These are phyloP conservation scores for Kernera saxatilis DNA, from an alignment of 345 rosid genomes.

Conservation along the genomic window DNA sequence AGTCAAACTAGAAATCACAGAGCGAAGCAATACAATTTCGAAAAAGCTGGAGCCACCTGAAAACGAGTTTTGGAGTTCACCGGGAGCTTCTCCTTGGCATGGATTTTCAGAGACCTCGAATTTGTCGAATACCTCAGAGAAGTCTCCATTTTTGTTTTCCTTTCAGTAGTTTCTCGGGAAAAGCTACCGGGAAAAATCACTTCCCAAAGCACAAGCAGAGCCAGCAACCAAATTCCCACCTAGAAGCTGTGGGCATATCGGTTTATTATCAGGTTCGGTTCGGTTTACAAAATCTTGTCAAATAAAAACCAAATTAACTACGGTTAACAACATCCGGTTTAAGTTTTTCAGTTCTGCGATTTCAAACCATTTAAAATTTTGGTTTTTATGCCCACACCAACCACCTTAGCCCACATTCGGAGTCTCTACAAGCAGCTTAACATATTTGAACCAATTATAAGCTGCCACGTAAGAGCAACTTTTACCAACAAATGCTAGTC, in stretches of 20 bases:
- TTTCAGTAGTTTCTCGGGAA: not conserved
- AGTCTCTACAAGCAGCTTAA: no score
- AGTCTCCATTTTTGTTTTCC: constrained; percentile 51
- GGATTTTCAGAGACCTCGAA: constrained; percentile 61
- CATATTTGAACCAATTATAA: not conserved
- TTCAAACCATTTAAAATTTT: not conserved
- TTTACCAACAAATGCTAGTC: not conserved
- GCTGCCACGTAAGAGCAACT: not conserved
- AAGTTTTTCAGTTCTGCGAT: not conserved
- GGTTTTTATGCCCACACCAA: not conserved
- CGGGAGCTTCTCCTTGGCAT: constrained; percentile 76
- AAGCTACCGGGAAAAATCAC: not conserved
- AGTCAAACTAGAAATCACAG: not conserved
- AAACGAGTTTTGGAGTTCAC: constrained; percentile 54
- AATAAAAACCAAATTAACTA: not conserved
- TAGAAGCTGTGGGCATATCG: not conserved
- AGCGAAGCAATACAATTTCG: not conserved
- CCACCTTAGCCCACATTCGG: not conserved
- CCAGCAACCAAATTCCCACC: constrained; percentile 4
- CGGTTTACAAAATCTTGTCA: not conserved
- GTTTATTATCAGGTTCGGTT: constrained; percentile 8
- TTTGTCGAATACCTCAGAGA: constrained; percentile 62
- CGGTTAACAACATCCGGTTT: constrained; percentile 3
- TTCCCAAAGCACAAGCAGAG: not conserved
- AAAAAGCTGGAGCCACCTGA: constrained; percentile 40